Conservation (phyloP, 179 eudicot species). For the Camellia oleifera region DNA sequence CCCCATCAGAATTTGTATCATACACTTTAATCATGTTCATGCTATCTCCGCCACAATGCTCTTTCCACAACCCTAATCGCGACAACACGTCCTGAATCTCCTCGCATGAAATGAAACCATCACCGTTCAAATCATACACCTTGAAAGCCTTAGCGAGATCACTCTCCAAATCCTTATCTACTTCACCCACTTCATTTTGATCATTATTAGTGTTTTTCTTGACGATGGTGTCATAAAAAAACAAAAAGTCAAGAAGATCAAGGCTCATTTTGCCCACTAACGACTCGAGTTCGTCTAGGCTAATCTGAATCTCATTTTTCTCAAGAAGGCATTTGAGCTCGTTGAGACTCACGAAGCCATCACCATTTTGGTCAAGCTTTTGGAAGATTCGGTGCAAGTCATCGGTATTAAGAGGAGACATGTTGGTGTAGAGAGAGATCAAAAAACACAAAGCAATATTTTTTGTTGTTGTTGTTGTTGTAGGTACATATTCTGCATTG, state of each 20-base stretch:
- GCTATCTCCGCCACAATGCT: constrained; percentile 42
- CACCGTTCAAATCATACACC: constrained; percentile 65
- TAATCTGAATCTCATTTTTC: constrained; percentile 23
- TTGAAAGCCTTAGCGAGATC: constrained; percentile 57
- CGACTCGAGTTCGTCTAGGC: constrained; percentile 32
- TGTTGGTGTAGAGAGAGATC: background rate
- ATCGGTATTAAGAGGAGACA: constrained; percentile 32
- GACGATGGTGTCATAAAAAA: constrained; percentile 38
- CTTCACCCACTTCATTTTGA: background rate
- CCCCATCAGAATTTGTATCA: constrained; percentile 62
- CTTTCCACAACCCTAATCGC: constrained; percentile 61
- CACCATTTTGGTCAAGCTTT: constrained; percentile 50
- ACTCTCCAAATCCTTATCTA: constrained; percentile 21
- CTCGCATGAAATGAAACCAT: constrained; percentile 62
- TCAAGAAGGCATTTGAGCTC: constrained; percentile 52
- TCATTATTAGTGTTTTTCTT: constrained; percentile 2
- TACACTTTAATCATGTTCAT: constrained; percentile 46
- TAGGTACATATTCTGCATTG: background rate
- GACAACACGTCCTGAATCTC: constrained; percentile 57
- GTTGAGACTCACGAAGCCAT: constrained; percentile 50
- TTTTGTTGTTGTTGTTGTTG: background rate
- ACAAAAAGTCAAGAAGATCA: constrained; percentile 37
- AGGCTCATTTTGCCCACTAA: constrained; percentile 46
- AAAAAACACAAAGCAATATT: no score
- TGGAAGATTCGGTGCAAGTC: constrained; percentile 45